Percentiles rank a stretch among this genome's conserved stretches.
These are phyloP conservation scores for Teratosphaeria pseudoeucalypti DNA, from an alignment of 2,329 filamentous ascomycete species.

Conservation along the genomic window DNA sequence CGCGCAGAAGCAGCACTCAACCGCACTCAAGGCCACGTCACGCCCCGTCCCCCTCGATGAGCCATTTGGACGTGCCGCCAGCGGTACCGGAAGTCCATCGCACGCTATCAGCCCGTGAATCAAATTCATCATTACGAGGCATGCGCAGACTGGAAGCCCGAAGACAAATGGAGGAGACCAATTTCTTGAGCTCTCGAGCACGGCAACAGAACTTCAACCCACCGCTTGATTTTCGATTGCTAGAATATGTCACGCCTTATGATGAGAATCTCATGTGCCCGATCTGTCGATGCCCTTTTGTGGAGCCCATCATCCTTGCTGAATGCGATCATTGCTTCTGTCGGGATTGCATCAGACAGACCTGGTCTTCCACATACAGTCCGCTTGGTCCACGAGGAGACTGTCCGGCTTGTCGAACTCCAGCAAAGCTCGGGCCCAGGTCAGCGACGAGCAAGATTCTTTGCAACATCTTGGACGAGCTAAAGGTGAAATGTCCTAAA, in stretches of 20 bases:
- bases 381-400: conserved; percentile 24
- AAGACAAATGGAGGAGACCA: conserved; percentile 22
- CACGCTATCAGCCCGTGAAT: conserved; percentile 2
- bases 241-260: conserved; percentile 47
- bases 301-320: conserved; percentile 45
- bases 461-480: conserved; percentile 51
- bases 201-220: conserved; percentile 19
- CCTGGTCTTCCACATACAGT: conserved; percentile 30
- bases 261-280: conserved; percentile 54
- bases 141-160: conserved; percentile 22
- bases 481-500: conserved; percentile 50
- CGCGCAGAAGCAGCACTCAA: conserved; percentile 1
- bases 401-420: conserved; percentile 49
- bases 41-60: neutral
- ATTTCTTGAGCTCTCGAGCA: conserved; percentile 18
- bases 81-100: conserved; percentile 1
- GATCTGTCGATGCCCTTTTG: conserved; percentile 54
- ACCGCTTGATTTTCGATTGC: conserved; percentile 43
- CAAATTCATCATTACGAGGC: conserved; percentile 10
- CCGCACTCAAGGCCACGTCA: conserved; percentile 1
- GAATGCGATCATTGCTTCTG: conserved; percentile 57
- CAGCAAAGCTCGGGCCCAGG: conserved; percentile 28
- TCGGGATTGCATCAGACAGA: conserved; percentile 44
- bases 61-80: neutral
- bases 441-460: conserved; percentile 40